A percentile compares a stretch with the other conserved stretches of the same genome.
Evolutionary conservation across 164 flowering plant genomes (phyloP).

Genomic region (Kingdonia uniflora): DNA sequence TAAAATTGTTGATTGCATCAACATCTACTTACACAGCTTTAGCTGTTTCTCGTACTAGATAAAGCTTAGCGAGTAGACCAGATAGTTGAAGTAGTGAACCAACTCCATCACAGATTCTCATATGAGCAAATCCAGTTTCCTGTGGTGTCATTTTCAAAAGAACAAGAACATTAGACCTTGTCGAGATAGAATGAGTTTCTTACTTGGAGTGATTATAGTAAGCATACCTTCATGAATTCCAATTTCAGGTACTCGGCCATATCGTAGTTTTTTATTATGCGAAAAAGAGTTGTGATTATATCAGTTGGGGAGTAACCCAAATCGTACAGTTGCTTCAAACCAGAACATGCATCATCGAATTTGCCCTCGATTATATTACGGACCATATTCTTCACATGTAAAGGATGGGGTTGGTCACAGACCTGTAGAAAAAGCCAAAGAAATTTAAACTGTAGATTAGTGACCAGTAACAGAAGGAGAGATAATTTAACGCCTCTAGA

Average conservation of each 20-base stretch:
- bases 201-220: not conserved
- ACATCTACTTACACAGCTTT: slow-evolving; percentile 44
- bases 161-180: not conserved
- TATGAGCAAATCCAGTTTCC: slow-evolving; percentile 99
- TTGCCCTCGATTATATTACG: slow-evolving; percentile 79
- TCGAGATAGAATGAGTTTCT: not conserved
- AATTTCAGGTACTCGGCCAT: slow-evolving; percentile 94
- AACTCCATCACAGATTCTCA: slow-evolving; percentile 98
- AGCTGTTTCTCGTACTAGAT: slow-evolving; percentile 72
- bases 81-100: slow-evolving; percentile 90
- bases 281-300: slow-evolving; percentile 92
- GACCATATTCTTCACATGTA: slow-evolving; percentile 92
- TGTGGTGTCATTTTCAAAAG: slow-evolving; percentile 17
- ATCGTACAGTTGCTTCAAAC: slow-evolving; percentile 90
- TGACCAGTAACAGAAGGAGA: too few relatives aligned
- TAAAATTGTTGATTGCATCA: not conserved
- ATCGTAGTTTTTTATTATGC: slow-evolving; percentile 86
- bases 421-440: slow-evolving; percentile 39
- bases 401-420: slow-evolving; percentile 98
- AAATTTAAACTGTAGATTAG: not conserved
- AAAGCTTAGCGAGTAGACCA: slow-evolving; percentile 88
- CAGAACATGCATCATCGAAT: slow-evolving; percentile 86
- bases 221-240: slow-evolving; percentile 86
- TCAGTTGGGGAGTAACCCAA: slow-evolving; percentile 97
- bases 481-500: not conserved